Evolutionary conservation across 78 protist genomes (phyloP).

Genomic region (Bigelowiella natans): DNA sequence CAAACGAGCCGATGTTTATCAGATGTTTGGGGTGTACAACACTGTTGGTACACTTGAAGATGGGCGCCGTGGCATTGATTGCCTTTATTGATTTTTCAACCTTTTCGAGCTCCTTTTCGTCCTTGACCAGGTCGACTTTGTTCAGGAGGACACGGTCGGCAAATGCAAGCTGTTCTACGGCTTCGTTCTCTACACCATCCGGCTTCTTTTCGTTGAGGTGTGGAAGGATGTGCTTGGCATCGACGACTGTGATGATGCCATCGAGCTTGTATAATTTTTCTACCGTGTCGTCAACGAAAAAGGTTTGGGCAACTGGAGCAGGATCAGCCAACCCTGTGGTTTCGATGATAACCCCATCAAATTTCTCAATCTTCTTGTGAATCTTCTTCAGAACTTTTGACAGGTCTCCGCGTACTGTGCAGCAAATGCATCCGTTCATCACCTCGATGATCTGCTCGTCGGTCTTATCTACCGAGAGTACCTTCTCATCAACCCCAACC

Average conservation of each 20-base stretch:
- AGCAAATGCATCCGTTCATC: conserved; percentile 27
- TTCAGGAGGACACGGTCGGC: neutral
- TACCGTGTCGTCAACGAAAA: neutral
- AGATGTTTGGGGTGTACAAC: neutral
- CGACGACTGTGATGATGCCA: conserved; percentile 11
- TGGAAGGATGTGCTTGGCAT: conserved; percentile 14
- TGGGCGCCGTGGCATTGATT: neutral
- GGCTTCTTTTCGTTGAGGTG: neutral
- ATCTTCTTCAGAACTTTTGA: neutral
- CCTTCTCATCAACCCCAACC: no score
- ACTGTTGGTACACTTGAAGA: neutral
- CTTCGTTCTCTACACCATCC: conserved; percentile 10
- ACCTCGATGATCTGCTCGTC: conserved; percentile 9
- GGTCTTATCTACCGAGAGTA: no score
- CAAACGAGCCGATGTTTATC: conserved; percentile 1
- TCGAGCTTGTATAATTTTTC: neutral
- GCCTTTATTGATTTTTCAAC: neutral
- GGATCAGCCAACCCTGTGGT: conserved; percentile 24
- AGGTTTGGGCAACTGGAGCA: conserved; percentile 9
- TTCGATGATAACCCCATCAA: conserved; percentile 14
- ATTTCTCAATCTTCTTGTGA: neutral
- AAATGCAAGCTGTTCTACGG: conserved; percentile 24
- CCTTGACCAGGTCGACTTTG: neutral
- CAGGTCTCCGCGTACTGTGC: conserved; percentile 27
- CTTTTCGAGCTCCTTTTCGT: neutral